A percentile compares a stretch with the other conserved stretches of the same genome.
Evolutionary conservation across 257 asterid species (phyloP).

Genomic region (Gentiana dahurica): DNA sequence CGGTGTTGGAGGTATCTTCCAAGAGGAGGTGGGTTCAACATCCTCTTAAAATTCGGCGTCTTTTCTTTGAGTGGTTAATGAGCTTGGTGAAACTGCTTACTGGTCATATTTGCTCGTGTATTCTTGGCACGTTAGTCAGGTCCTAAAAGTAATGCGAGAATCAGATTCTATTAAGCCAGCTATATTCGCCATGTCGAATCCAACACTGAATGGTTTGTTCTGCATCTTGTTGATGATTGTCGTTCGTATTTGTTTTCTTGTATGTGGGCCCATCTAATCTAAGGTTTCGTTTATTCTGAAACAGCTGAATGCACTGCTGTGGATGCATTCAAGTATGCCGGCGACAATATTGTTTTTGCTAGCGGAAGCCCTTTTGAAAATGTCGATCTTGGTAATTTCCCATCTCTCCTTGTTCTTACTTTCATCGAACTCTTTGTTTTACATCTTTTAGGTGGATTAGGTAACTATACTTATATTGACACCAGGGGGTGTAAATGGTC

Average conservation of each 20-base stretch:
- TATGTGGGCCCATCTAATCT: slow-evolving; percentile 12
- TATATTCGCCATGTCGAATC: slow-evolving; percentile 98
- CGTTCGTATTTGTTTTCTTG: slow-evolving; percentile 7
- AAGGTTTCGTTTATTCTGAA: slow-evolving; percentile 19
- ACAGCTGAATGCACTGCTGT: slow-evolving; percentile 96
- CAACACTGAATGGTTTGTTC: slow-evolving; percentile 80
- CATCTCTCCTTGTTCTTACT: not conserved
- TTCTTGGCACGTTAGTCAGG: slow-evolving; percentile 39
- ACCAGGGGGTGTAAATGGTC: no score
- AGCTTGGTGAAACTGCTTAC: no score
- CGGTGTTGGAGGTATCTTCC: slow-evolving; percentile 90
- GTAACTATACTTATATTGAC: no score
- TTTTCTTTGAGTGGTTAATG: no score
- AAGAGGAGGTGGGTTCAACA: slow-evolving; percentile 56
- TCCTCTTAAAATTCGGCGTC: not conserved
- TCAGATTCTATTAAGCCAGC: slow-evolving; percentile 89
- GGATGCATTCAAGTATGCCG: slow-evolving; percentile 91
- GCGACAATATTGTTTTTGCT: slow-evolving; percentile 82
- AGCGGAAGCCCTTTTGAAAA: slow-evolving; percentile 96
- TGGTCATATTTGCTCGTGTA: slow-evolving; percentile 3
- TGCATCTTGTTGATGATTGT: slow-evolving; percentile 1
- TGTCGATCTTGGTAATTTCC: slow-evolving; percentile 73
- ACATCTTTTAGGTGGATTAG: no score
- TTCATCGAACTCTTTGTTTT: not conserved
- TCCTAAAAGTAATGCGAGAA: slow-evolving; percentile 85